Base-by-base conservation (phyloP, 108 stramenopile species). In the Nitzschia sp. region DNA sequence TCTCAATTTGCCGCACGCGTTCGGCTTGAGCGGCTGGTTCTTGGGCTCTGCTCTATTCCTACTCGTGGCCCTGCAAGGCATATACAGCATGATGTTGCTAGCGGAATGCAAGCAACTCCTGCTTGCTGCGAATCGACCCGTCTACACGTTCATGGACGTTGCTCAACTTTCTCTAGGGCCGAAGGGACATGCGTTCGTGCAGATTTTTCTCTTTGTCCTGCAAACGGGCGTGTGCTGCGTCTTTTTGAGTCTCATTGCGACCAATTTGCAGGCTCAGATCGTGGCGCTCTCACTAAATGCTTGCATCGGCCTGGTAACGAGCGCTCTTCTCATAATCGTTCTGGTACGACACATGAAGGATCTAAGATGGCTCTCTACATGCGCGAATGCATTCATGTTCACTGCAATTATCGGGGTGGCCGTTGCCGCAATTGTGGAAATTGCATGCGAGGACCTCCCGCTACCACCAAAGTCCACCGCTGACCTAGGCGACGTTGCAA, bases 191-290 rank as follows among this genome's bases (percentile, higher is more conserved):
- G 26, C 21, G 2, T 21, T 71, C 0, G 74, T 80, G n/a, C 70
- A 71, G 51, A 25, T 56, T 2, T 66, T 80, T 32, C 49, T 80
- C 11, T 70, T 80, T 32, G 57, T 80, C 1, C 32, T 75, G 27
- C 79, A 80, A 47, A 27, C 59, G 18, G 79, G 79, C 13, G 79
- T 80, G 24, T 80, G 79, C 55, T 80, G 79, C 54, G 79, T 80
- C 42, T 80, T 80, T 66, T 34, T 80, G 34, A 56, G 53, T 21
- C 55, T 80, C 36, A 46, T 80, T 9, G 51, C 63, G 17, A 80
- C 79, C 45, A 80, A 80, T 47, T 31, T 80, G 33, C 46, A 27
- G 8, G 79, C 79, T 30, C 29, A 31, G n/a, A n/a, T n/a, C n/a
- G 24, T 62, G 0, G 26, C 35, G 2, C 4, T 54, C 11, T 57